These are phyloP conservation scores for Metschnikowia continentalis DNA, from an alignment of 805 yeast genomes.

Conservation along the genomic window DNA sequence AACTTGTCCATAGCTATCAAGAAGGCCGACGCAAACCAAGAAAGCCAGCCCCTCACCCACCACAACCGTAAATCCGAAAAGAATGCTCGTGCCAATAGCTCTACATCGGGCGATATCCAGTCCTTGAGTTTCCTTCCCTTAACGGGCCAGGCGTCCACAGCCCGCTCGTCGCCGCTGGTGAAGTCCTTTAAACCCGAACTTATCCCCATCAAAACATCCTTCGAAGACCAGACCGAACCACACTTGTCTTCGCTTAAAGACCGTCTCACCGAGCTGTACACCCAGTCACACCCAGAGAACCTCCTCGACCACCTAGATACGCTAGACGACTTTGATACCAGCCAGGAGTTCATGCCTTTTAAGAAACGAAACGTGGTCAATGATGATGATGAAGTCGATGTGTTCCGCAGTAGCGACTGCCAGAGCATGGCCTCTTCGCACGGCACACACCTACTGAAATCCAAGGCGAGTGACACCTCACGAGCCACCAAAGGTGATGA, in stretches of 20 bases:
- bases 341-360: slow-evolving; percentile 5
- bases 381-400: background rate
- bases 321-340: slow-evolving; percentile 8
- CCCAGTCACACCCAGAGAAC: slow-evolving; percentile 2
- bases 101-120: slow-evolving; percentile 10
- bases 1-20: slow-evolving; percentile 43
- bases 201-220: slow-evolving; percentile 35
- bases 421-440: slow-evolving; percentile 1
- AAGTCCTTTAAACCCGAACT: slow-evolving; percentile 35
- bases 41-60: slow-evolving; percentile 15
- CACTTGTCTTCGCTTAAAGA: slow-evolving; percentile 16
- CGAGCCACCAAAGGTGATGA: background rate
- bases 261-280: slow-evolving; percentile 16
- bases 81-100: slow-evolving; percentile 9
- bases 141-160: slow-evolving; percentile 16
- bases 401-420: background rate
- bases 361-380: slow-evolving; percentile 3
- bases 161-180: slow-evolving; percentile 30
- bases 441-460: background rate
- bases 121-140: slow-evolving; percentile 14
- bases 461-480: background rate
- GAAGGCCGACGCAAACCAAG: slow-evolving; percentile 32
- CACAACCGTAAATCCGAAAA: slow-evolving; percentile 9
- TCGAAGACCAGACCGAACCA: slow-evolving; percentile 19
- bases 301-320: slow-evolving; percentile 11